Evolutionary conservation across 2,329 filamentous ascomycete genomes (phyloP), one percentile per base, ranked within the genome.

Genomic region (Ascochyta fabae): DNA sequence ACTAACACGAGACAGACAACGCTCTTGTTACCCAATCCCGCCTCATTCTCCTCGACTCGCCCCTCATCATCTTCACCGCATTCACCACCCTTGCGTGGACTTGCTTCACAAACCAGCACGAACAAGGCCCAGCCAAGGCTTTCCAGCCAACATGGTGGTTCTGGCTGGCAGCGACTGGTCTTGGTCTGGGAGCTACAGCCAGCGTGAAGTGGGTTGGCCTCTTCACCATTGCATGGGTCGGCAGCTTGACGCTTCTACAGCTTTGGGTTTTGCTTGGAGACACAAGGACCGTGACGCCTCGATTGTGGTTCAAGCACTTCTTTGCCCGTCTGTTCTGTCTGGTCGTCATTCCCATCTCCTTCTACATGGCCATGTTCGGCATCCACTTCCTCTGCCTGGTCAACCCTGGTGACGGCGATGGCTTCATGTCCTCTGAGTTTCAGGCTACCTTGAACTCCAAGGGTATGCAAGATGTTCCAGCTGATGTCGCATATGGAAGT

Each of bases 361-460:
- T 99, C 79, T 99, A 99, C 81, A 88, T 97, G 83, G 88, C 86
- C 70, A 96, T 98, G 91, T 99, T 99, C 71, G 93, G 86, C 48
- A 96, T 99, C 69, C 95, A 99, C 81, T 99, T 99, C 78, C 66
- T 93, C 65, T 96, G 91, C 81, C 84, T 99, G 38, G 86, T 89
- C 57, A 99, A 99, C 79, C 95, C 95, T 26, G 95, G 95, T 57
- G 95, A 99, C 48, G 95, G 95, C 50, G 95, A 99, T 77, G 95
- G 95, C 51, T 99, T 99, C 82, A 99, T 99, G 95, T 97, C 93
- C 73, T 96, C 94, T 51, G 95, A 99, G 74, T 99, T 99, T 82
- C 95, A 99, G 80, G 90, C 95, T 29, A 98, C 95, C 2, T 83
- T 99, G 64, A 99, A 98, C 80, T 93, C 88, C 70, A 99, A 98